Conservation (phyloP, 257 asterid genomes). For the Plantago major region DNA sequence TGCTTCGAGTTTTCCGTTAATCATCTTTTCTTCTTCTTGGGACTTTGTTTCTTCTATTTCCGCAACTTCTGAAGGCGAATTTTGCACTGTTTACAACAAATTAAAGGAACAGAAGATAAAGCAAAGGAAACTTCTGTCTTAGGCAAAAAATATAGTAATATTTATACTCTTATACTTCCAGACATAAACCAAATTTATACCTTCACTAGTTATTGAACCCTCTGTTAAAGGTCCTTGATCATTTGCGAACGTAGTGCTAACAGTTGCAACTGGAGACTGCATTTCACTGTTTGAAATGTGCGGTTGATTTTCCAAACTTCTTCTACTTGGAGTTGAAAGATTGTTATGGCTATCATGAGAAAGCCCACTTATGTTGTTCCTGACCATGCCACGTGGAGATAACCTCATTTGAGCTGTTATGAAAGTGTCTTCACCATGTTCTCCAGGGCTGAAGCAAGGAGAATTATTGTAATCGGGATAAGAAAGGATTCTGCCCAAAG, state of each 20-base stretch:
- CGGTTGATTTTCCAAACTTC: slow-evolving; percentile 28
- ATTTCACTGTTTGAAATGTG: slow-evolving; percentile 30
- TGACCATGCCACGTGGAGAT: slow-evolving; percentile 36
- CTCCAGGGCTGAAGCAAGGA: slow-evolving; percentile 61
- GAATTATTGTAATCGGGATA: slow-evolving; percentile 56
- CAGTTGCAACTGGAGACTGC: slow-evolving; percentile 21
- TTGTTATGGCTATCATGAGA: slow-evolving; percentile 33
- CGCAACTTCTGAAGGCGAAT: slow-evolving; percentile 22
- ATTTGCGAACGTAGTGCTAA: slow-evolving; percentile 21
- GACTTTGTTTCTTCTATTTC: slow-evolving; percentile 34
- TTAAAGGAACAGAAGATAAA: slow-evolving; percentile 1
- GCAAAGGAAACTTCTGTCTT: neutral
- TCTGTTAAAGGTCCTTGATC: slow-evolving; percentile 29
- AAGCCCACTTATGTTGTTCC: slow-evolving; percentile 24
- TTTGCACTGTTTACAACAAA: slow-evolving; percentile 13
- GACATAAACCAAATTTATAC: slow-evolving; percentile 22
- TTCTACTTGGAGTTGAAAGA: slow-evolving; percentile 33
- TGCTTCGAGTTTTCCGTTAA: slow-evolving; percentile 8
- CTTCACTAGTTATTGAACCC: slow-evolving; percentile 32
- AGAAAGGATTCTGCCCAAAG: slow-evolving; percentile 81
- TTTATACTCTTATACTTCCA: neutral
- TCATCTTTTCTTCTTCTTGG: slow-evolving; percentile 34
- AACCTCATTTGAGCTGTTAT: slow-evolving; percentile 37
- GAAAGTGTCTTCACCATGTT: slow-evolving; percentile 37
- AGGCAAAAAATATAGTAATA: neutral